These are phyloP conservation scores for Babesia ovis DNA, from an alignment of 169 alveolate species.

Conservation along the genomic window DNA sequence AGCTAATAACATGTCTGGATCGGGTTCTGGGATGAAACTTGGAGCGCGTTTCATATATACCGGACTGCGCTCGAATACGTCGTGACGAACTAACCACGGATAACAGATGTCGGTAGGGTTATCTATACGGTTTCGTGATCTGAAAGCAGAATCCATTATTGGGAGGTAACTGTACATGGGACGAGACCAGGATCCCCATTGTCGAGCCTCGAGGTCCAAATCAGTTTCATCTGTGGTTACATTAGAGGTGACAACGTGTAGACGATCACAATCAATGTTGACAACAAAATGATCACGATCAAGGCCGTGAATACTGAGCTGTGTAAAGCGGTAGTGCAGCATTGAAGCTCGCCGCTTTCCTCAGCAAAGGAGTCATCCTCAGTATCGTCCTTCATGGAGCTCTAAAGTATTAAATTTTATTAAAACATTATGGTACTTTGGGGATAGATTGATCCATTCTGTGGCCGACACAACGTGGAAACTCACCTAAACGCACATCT, in stretches of 20 bases:
- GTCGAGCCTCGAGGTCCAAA: conserved; percentile 75
- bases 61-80: conserved; percentile 54
- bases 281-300: conserved; percentile 4
- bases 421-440: neutral
- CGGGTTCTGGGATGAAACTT: conserved; percentile 69
- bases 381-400: neutral
- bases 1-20: conserved; percentile 70
- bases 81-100: conserved; percentile 55
- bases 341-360: neutral
- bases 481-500: conserved; percentile 47
- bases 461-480: neutral
- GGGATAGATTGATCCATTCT: neutral
- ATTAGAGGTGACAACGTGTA: neutral
- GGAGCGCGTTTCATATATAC: conserved; percentile 33
- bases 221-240: conserved; percentile 73
- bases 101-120: conserved; percentile 58
- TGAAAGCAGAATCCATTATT: conserved; percentile 32
- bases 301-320: conserved; percentile 12
- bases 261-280: neutral
- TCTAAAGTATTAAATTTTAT: neutral
- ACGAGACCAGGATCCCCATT: conserved; percentile 80
- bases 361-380: conserved; percentile 10
- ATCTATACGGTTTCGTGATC: conserved; percentile 28
- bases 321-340: neutral
- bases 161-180: conserved; percentile 54